phyloP scores from a whole-genome alignment of 1,284 basidiomycete genomes.

The Volvariella surrecta region DNA sequence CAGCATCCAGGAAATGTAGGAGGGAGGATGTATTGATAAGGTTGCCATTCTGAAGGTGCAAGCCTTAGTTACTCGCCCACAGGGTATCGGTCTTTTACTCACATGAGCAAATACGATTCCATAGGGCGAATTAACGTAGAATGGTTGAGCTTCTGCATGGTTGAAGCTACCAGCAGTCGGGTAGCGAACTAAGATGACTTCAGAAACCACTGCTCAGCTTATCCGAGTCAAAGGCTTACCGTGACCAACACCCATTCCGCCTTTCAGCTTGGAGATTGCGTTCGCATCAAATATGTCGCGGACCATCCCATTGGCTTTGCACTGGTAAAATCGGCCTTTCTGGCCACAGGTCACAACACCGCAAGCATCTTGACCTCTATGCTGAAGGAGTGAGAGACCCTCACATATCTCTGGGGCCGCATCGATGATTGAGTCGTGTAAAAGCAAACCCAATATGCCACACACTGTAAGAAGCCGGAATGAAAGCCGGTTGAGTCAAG shows the following conservation, averaged over 20 bases:
- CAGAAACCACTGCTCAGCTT: constrained; percentile 6
- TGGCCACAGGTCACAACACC: constrained; percentile 96
- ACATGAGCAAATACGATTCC: constrained; percentile 98
- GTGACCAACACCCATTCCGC: constrained; percentile 97
- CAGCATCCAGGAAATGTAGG: constrained; percentile 90
- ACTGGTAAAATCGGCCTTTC: constrained; percentile 94
- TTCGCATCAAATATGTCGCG: constrained; percentile 91
- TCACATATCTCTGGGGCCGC: constrained; percentile 85
- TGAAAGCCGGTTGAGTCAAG: constrained; percentile 1
- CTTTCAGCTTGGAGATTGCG: constrained; percentile 72
- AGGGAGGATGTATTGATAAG: constrained; percentile 89
- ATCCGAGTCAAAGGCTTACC: constrained; percentile 42
- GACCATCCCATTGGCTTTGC: constrained; percentile 99
- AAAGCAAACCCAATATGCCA: constrained; percentile 80
- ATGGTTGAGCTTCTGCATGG: constrained; percentile 98
- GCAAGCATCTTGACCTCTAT: constrained; percentile 97
- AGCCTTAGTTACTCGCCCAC: too few relatives aligned
- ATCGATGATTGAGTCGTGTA: constrained; percentile 70
- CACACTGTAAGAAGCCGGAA: constrained; percentile 50
- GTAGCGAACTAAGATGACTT: constrained; percentile 67
- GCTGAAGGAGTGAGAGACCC: constrained; percentile 85
- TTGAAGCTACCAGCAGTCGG: constrained; percentile 97
- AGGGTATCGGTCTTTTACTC: constrained; percentile 24
- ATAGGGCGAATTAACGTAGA: constrained; percentile 99
- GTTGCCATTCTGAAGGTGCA: constrained; percentile 83